These are phyloP conservation scores for Hymenoscyphus scutula DNA, from an alignment of 2,329 filamentous ascomycete species.

Conservation along the genomic window DNA sequence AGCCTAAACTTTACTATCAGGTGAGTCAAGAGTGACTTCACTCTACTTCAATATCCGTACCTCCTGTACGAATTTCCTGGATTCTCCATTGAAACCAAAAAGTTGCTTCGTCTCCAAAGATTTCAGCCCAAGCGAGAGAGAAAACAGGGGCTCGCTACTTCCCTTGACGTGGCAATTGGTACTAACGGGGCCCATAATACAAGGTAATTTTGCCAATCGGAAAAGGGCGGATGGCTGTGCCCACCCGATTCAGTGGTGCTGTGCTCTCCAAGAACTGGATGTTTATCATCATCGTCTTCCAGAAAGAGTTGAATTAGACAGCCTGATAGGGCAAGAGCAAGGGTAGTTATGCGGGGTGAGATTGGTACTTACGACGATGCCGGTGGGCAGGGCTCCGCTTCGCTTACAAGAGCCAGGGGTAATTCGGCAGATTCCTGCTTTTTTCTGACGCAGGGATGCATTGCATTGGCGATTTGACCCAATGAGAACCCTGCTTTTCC, in stretches of 20 bases:
- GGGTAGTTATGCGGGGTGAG: neutral
- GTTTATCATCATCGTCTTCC: constrained; percentile 2
- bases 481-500: constrained; percentile 1
- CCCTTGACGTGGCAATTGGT: neutral
- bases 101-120: constrained; percentile 1
- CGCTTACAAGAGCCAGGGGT: neutral
- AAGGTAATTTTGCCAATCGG: neutral
- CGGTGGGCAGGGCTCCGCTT: neutral
- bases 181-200: neutral
- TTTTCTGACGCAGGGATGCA: constrained; percentile 1
- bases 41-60: neutral
- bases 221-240: neutral
- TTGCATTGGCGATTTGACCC: neutral
- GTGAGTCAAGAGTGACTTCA: too few species aligned
- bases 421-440: constrained; percentile 1
- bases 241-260: neutral
- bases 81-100: neutral
- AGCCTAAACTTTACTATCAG: too few species aligned
- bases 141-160: neutral
- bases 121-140: neutral
- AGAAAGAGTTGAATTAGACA: neutral
- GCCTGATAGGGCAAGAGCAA: neutral
- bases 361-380: neutral
- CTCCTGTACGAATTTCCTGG: neutral
- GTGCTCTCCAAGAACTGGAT: neutral